phyloP scores from a whole-genome alignment of 2,329 filamentous ascomycete genomes.

The Elsinoe australis region DNA sequence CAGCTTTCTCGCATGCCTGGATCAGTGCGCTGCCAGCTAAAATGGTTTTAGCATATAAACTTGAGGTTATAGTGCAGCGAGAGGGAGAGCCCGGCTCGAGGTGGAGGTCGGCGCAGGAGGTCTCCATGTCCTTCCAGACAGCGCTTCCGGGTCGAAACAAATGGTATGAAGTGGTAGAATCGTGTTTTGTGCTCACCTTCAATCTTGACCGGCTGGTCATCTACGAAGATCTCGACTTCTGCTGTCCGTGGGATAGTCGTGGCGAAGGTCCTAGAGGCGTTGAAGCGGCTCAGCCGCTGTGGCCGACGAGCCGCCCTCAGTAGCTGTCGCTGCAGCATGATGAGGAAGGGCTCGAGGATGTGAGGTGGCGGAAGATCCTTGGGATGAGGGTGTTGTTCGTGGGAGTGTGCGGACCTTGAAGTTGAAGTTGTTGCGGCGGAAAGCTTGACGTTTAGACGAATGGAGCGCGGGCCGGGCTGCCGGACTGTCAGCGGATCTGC shows the following conservation, averaged over 20 bases:
- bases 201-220: slow-evolving; percentile 97
- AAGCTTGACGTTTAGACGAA: too few relatives aligned
- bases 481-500: slow-evolving; percentile 34
- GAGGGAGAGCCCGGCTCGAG: too few relatives aligned
- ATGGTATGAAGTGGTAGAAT: too few relatives aligned
- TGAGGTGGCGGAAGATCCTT: slow-evolving; percentile 20
- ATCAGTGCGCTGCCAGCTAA: slow-evolving; percentile 93
- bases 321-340: slow-evolving; percentile 58
- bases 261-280: slow-evolving; percentile 70
- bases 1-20: slow-evolving; percentile 98
- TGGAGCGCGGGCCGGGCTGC: slow-evolving; percentile 51
- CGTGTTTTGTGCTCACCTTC: slow-evolving; percentile 58
- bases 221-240: slow-evolving; percentile 80
- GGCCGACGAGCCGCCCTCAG: slow-evolving; percentile 54
- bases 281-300: slow-evolving; percentile 44
- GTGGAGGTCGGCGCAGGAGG: too few relatives aligned
- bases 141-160: neutral
- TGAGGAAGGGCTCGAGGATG: slow-evolving; percentile 25
- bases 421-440: slow-evolving; percentile 6
- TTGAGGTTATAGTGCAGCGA: too few relatives aligned
- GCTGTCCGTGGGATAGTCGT: slow-evolving; percentile 70
- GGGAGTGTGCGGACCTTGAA: neutral
- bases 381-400: slow-evolving; percentile 12
- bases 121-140: too few relatives aligned
- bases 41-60: slow-evolving; percentile 21